Percentiles rank a stretch among this genome's conserved stretches.
These are phyloP conservation scores for Fusarium paranaense DNA, from an alignment of 2,329 filamentous ascomycete species.

Conservation along the genomic window DNA sequence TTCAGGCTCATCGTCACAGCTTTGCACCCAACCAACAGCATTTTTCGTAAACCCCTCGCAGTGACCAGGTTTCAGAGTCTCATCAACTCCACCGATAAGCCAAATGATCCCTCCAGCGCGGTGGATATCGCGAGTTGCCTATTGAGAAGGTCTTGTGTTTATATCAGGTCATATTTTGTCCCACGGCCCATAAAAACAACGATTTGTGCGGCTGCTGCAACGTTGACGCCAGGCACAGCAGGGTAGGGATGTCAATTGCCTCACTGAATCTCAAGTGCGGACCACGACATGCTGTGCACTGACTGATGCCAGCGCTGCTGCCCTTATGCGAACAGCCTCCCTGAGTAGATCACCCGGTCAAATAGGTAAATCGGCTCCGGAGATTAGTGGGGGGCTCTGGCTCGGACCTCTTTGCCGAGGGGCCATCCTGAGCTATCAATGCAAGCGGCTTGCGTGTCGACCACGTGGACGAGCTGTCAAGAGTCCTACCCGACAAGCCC, in stretches of 20 bases:
- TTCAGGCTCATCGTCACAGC: background rate
- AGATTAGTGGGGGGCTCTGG: background rate
- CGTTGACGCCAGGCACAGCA: background rate
- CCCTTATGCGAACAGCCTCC: background rate
- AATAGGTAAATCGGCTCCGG: background rate
- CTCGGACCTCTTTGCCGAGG: background rate
- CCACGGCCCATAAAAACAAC: background rate
- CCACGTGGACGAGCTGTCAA: constrained; percentile 2
- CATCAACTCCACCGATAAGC: background rate
- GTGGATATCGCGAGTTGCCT: background rate
- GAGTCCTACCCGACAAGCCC: background rate
- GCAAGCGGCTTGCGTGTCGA: background rate
- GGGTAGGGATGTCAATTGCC: background rate
- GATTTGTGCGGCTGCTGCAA: background rate
- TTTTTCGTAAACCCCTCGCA: background rate
- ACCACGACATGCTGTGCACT: background rate
- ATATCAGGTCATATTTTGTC: background rate
- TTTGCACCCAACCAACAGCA: background rate
- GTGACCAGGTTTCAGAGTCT: background rate
- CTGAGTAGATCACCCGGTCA: background rate
- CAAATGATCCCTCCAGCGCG: background rate
- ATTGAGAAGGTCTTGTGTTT: background rate
- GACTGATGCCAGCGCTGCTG: background rate
- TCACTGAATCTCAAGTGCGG: background rate
- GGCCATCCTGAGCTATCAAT: background rate